Percentiles rank a stretch among this genome's conserved stretches.
Evolutionary conservation across 768 basidiomycete species (phyloP).

Genomic region (Boletus vermiculosoides): DNA sequence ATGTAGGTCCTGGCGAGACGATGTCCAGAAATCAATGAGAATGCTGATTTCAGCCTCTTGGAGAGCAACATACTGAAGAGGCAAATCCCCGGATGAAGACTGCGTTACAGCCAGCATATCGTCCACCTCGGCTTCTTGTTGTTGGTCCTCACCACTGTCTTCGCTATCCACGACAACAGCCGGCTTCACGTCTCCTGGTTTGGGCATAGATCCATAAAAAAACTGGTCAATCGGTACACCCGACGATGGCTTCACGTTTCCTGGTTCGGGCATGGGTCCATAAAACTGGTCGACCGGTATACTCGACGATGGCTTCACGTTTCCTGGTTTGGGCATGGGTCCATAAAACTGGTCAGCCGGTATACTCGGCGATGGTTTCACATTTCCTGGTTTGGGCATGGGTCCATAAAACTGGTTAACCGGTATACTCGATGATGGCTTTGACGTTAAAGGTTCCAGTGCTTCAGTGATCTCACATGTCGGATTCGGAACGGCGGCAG

Average conservation of each 20-base stretch:
- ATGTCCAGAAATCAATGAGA: not conserved
- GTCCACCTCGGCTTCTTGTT: constrained; percentile 33
- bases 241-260: no score
- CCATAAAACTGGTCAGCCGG: no score
- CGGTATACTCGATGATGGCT: constrained; percentile 15
- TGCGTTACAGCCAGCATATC: constrained; percentile 29
- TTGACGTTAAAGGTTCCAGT: constrained; percentile 4
- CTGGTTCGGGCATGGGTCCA: no score
- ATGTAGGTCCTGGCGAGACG: constrained; percentile 61
- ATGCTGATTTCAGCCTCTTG: not conserved
- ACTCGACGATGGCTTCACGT: not conserved
- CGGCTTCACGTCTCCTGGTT: not conserved
- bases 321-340: not conserved
- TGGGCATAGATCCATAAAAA: no score
- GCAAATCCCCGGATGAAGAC: constrained; percentile 12
- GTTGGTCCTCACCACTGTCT: constrained; percentile 29
- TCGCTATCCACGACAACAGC: constrained; percentile 21
- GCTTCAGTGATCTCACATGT: not conserved
- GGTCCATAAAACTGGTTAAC: constrained; percentile 25
- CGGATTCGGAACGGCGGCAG: not conserved
- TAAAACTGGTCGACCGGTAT: no score
- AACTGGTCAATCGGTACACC: no score
- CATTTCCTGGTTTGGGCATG: no score
- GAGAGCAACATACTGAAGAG: constrained; percentile 21
- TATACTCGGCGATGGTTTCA: no score